Evolutionary conservation across 2,329 filamentous ascomycete species (phyloP), one percentile per base, ranked within the genome.

Genomic region (Ceratocystis papillata): DNA sequence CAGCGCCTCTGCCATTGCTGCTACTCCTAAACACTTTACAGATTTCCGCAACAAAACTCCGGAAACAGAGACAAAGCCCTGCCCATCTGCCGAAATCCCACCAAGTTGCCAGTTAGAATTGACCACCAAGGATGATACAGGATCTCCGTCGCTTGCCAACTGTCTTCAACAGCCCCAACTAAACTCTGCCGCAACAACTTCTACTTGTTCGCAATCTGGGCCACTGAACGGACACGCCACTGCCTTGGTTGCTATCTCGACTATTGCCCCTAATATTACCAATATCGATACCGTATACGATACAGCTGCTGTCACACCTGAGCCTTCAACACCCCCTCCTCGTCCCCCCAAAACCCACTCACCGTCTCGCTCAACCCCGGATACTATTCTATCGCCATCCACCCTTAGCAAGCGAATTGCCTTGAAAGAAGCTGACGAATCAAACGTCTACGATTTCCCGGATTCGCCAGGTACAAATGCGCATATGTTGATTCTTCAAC

Each of bases 391-490:
- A n/a, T 64, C 65, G 8, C 65, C 62, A n/a, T 48, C 28, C 5
- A 59, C 62, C 5, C 10, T 57, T 8, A 45, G 20, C 20, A 62
- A 63, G 33, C 59, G n/a, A 22, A 22, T n/a, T 15, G 50, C 37
- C 15, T 33, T 62, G 15, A 25, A 60, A 22, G 30, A 48, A 25
- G 62, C 44, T 7, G 22, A 67, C 44, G 50, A 62, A 33, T 28
- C 48, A 7, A 63, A 44, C 46, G 41, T 67, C 37, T 67, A 65
- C 59, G 66, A 67, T 6, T 30, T 67, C 2, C 66, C 66, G 7
- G 63, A 67, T 22, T 67, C 66, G 17, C 66, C 66, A n/a, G 46
- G 45, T 5, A 46, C 59, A 12, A 67, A 65, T n/a, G 37, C 66
- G 15, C 25, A n/a, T 5, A 28, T 59, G 41, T 25, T 63, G 22